Evolutionary conservation across 257 asterid genomes (phyloP).

Genomic region (Solanum pimpinellifolium): DNA sequence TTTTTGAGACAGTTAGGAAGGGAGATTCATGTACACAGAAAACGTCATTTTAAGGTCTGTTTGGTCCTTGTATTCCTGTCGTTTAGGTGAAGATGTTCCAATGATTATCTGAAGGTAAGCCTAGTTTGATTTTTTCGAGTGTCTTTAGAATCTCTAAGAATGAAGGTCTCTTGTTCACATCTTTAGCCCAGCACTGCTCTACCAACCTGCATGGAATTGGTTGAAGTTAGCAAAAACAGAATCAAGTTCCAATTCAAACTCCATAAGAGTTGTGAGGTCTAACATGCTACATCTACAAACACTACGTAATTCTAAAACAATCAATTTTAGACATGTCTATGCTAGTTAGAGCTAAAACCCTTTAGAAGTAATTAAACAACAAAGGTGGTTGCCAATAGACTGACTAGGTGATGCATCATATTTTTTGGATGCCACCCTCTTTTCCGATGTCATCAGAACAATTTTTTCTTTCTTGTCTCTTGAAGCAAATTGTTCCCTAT

Average conservation of each 20-base stretch:
- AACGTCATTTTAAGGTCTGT: background rate
- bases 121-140: slow-evolving; percentile 45
- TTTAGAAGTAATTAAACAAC: background rate
- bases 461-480: background rate
- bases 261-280: background rate
- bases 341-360: background rate
- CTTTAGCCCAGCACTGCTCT: slow-evolving; percentile 57
- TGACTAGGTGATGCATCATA: background rate
- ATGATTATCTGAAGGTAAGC: slow-evolving; percentile 34
- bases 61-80: background rate
- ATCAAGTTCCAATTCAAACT: background rate
- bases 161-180: slow-evolving; percentile 54
- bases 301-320: background rate
- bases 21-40: background rate
- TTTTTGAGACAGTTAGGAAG: background rate
- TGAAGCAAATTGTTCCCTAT: background rate
- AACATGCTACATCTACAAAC: background rate
- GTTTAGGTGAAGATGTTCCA: slow-evolving; percentile 30
- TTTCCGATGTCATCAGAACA: background rate
- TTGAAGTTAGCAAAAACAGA: background rate
- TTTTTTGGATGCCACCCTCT: background rate
- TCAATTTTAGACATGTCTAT: background rate
- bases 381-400: background rate
- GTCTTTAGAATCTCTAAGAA: slow-evolving; percentile 56
- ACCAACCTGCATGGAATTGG: slow-evolving; percentile 21